Conservation (phyloP, 257 asterid species). For the Solanum medicagineum region DNA sequence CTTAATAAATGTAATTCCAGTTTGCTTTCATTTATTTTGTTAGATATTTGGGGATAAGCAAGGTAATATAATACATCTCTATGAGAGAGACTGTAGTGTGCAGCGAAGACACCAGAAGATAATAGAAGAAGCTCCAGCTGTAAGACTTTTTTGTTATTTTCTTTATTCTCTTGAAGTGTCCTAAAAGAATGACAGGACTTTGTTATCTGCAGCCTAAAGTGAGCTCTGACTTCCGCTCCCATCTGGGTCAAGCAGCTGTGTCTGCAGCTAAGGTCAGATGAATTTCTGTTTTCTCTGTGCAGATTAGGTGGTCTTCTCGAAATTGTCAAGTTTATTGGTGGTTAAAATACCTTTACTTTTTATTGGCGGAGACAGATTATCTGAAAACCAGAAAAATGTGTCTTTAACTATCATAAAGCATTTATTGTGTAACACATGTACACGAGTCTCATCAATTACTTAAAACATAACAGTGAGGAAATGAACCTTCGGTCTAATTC, state of each 20-base stretch:
- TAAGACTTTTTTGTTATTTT: conserved; percentile 16
- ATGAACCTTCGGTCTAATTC: neutral
- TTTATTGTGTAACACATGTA: neutral
- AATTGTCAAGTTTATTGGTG: neutral
- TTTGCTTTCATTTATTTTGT: conserved; percentile 1
- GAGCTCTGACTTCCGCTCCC: conserved; percentile 51
- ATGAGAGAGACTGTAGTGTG: conserved; percentile 97
- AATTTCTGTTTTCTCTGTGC: neutral
- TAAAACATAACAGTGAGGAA: neutral
- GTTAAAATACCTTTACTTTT: neutral
- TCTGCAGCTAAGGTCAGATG: conserved; percentile 90
- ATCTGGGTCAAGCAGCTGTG: conserved; percentile 94
- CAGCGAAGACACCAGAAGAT: conserved; percentile 99
- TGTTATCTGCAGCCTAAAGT: conserved; percentile 64
- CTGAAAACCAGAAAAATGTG: neutral
- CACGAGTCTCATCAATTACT: neutral
- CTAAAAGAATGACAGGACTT: conserved; percentile 4
- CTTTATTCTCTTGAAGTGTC: neutral
- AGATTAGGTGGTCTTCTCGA: neutral
- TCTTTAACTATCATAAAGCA: neutral
- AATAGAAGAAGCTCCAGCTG: conserved; percentile 99
- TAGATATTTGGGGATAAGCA: conserved; percentile 91
- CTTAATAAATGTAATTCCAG: neutral
- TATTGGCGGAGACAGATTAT: neutral
- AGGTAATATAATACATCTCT: conserved; percentile 77